Conservation (phyloP, 257 asterid genomes). For the Lantana camara region DNA sequence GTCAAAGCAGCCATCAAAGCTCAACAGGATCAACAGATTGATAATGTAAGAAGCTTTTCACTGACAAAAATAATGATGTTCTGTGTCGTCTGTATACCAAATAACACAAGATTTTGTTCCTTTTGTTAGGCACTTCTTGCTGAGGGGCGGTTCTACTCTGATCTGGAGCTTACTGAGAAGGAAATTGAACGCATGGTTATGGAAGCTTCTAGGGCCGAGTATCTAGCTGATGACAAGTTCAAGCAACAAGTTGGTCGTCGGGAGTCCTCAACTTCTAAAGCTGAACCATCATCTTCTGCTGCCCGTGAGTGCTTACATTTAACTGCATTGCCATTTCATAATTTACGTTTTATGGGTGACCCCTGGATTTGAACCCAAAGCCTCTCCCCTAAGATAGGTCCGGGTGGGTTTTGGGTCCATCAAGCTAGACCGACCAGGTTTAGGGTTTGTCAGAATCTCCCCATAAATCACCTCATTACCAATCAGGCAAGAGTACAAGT, state of each 20-base stretch:
- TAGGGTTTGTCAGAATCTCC: too few species aligned
- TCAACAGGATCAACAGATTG: slow-evolving; percentile 98
- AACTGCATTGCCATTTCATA: slow-evolving; percentile 4
- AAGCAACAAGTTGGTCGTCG: slow-evolving; percentile 60
- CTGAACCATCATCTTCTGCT: slow-evolving; percentile 99
- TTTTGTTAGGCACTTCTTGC: slow-evolving; percentile 86
- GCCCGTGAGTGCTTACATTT: slow-evolving; percentile 62
- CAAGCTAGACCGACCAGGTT: too few species aligned
- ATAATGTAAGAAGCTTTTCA: slow-evolving; percentile 50
- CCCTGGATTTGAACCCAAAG: too few species aligned
- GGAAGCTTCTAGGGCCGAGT: slow-evolving; percentile 97
- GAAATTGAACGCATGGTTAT: slow-evolving; percentile 97
- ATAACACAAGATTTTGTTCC: slow-evolving; percentile 17
- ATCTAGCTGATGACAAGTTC: slow-evolving; percentile 65
- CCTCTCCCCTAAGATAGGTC: too few species aligned
- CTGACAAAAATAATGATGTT: neutral
- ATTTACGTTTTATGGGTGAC: too few species aligned
- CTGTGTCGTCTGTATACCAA: neutral
- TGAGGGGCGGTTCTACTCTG: slow-evolving; percentile 95
- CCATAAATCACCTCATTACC: too few species aligned
- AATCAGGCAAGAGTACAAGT: too few species aligned
- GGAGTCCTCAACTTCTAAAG: slow-evolving; percentile 85
- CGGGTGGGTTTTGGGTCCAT: too few species aligned
- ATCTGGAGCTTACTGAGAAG: slow-evolving; percentile 95
- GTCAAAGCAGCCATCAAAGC: slow-evolving; percentile 97